Evolutionary conservation across 2,329 filamentous ascomycete genomes (phyloP), one percentile per base, ranked within the genome.

Genomic region (Bipolaris sorokiniana): DNA sequence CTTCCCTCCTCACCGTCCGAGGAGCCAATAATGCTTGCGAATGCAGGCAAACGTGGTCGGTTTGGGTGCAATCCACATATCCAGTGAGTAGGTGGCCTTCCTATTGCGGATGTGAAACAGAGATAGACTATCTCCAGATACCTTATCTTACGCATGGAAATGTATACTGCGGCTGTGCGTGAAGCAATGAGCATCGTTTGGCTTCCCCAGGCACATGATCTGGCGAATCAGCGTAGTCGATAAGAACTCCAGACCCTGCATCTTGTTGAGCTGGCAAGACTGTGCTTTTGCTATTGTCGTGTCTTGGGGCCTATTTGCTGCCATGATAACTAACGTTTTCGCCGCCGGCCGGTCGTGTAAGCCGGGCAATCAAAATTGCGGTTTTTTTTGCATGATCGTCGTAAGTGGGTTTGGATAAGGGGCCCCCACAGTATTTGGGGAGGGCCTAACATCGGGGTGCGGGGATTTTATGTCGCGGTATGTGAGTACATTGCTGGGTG

Each of bases 81-180:
- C 34, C 69, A 51, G 37, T 13, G 22, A 48, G 34, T 34, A 37
- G 38, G 15, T 48, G 54, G 44, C 42, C 54, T 75, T 74, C 73
- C 73, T 76, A 76, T 75, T 70, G 63, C 49, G 68, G 71, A 65
- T 53, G 53, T 62, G 57, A 61, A 69, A 65, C 67, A 64, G 11
- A 54, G 59, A 62, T 62, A 63, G 50, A 44, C 44, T 49, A 54
- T 54, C 50, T 34, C 38, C 34, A 33, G 54, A 34, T 49, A 41
- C 62, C 70, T 74, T 73, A 72, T 72, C 69, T 62, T 54, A 54
- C 57, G 26, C 42, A 47, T 13, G 49, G 18, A 51, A 59, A 61
- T 22, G 51, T 51, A 48, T 26, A 23, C 38, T 51, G 38, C 48
- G 55, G 57, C 51, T 64, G 59, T 62, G 59, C 56, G 51, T 42